phyloP scores from a whole-genome alignment of 331 rosid species.

The Telfairia occidentalis region DNA sequence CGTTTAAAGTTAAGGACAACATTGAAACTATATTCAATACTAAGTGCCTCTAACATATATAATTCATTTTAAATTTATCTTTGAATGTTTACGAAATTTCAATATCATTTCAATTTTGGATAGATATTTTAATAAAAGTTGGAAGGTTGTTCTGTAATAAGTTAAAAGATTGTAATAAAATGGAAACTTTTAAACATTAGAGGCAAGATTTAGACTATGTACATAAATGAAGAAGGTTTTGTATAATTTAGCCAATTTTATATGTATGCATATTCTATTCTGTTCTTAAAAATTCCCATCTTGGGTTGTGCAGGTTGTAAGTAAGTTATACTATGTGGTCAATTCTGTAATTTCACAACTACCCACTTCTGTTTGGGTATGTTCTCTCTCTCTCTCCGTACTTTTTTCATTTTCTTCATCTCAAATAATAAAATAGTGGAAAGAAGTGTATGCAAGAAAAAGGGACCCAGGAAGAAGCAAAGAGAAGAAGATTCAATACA shows the following conservation, averaged over 20 bases:
- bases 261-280: background rate
- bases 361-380: background rate
- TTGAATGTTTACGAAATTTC: too few species aligned
- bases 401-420: background rate
- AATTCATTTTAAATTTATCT: too few species aligned
- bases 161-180: too few species aligned
- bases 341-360: background rate
- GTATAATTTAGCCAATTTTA: background rate
- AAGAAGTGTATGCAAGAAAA: background rate
- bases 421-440: background rate
- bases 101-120: too few species aligned
- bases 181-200: too few species aligned
- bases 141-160: too few species aligned
- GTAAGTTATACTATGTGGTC: background rate
- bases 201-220: too few species aligned
- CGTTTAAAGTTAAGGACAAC: too few species aligned
- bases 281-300: background rate
- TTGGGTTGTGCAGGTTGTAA: constrained; percentile 1
- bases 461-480: background rate
- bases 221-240: too few species aligned
- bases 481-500: background rate
- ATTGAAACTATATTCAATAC: too few species aligned
- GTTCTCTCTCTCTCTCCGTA: background rate
- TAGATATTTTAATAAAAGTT: too few species aligned
- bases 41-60: too few species aligned